Evolutionary conservation across 495 filamentous ascomycete genomes (phyloP).

Genomic region (Xylaria bambusicola): DNA sequence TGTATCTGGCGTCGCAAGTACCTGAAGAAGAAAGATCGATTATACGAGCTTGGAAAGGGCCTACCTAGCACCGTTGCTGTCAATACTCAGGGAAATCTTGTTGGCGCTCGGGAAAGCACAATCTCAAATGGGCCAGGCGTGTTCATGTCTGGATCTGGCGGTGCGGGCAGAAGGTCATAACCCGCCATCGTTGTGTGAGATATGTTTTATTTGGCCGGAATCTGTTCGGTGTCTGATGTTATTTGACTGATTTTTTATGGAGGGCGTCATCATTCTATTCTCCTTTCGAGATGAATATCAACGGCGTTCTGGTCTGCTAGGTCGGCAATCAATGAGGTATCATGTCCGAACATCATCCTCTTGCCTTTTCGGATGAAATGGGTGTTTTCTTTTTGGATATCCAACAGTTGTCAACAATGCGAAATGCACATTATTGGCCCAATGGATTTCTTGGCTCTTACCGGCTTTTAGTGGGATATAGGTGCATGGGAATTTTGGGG

Average conservation of each 20-base stretch:
- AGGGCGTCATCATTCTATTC: constrained; percentile 10
- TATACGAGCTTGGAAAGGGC: constrained; percentile 49
- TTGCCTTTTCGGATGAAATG: neutral
- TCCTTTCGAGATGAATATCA: constrained; percentile 6
- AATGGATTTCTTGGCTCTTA: neutral
- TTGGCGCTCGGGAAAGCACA: constrained; percentile 31
- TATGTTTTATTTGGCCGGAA: neutral
- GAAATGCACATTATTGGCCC: constrained; percentile 1
- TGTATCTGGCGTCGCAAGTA: constrained; percentile 55
- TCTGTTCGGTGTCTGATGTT: neutral
- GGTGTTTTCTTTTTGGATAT: constrained; percentile 11
- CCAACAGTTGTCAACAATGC: constrained; percentile 1
- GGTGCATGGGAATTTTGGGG: neutral
- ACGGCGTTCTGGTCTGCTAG: constrained; percentile 10
- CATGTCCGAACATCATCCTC: neutral
- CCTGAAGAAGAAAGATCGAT: constrained; percentile 52
- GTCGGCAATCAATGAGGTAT: neutral
- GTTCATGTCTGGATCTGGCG: constrained; percentile 34
- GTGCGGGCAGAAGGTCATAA: constrained; percentile 6
- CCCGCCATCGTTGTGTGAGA: neutral
- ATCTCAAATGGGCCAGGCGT: constrained; percentile 25
- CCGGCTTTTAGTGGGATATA: neutral
- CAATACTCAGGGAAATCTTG: constrained; percentile 36
- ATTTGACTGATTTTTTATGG: neutral
- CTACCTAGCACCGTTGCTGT: constrained; percentile 33